Percentiles rank a stretch among this genome's conserved stretches.
Evolutionary conservation across 257 asterid genomes (phyloP).

Genomic region (Solanum pennellii): DNA sequence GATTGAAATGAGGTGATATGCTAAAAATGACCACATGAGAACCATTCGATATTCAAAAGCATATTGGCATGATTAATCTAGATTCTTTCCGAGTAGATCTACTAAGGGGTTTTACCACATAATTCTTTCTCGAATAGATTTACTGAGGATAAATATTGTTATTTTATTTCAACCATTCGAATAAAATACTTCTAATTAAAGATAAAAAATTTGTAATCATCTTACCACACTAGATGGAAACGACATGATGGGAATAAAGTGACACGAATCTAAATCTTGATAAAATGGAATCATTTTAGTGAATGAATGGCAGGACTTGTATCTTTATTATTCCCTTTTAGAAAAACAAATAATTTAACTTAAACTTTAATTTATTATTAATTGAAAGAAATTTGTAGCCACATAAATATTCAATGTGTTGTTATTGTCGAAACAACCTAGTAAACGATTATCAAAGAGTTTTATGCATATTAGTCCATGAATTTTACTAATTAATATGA

Average conservation of each 20-base stretch:
- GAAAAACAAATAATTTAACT: background rate
- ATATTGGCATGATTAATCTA: accelerated
- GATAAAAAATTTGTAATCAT: background rate
- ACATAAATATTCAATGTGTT: background rate
- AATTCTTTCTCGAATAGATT: background rate
- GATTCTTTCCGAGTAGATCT: background rate
- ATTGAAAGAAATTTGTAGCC: background rate
- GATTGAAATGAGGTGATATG: background rate
- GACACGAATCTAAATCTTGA: background rate
- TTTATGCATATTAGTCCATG: background rate
- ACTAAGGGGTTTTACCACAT: background rate
- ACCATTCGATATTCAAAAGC: background rate
- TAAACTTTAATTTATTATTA: background rate
- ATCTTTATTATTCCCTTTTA: background rate
- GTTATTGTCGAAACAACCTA: no score
- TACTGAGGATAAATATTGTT: background rate
- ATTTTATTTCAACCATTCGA: background rate
- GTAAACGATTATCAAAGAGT: background rate
- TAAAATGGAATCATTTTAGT: background rate
- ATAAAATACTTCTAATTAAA: accelerated
- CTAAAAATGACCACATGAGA: background rate
- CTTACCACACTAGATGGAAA: background rate
- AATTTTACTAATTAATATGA: background rate
- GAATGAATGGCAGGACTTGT: background rate
- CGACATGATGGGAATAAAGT: background rate